A percentile compares a stretch with the other conserved stretches of the same genome.
These are phyloP conservation scores for Beta lomatogona DNA, from an alignment of 179 eudicot genomes.

Conservation along the genomic window DNA sequence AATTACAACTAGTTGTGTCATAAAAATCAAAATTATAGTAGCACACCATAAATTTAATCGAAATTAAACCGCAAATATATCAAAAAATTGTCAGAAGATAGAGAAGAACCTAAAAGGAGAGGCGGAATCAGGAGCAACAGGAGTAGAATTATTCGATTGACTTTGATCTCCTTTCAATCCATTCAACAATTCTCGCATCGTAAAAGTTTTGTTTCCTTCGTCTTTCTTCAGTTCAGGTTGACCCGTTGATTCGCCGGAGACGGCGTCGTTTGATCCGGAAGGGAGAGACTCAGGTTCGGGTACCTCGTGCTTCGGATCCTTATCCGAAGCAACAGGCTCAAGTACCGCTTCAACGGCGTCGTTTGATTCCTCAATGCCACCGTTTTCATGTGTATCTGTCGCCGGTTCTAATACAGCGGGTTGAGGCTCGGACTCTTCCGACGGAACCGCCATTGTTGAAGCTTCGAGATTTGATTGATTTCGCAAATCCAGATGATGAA, in stretches of 20 bases:
- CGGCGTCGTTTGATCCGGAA: constrained; percentile 19
- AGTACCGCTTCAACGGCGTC: constrained; percentile 20
- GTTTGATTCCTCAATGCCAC: constrained; percentile 20
- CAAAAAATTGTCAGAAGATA: background rate
- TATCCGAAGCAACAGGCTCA: constrained; percentile 23
- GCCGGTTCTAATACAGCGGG: constrained; percentile 13
- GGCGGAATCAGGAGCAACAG: constrained; percentile 27
- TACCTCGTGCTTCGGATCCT: constrained; percentile 30
- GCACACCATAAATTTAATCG: background rate
- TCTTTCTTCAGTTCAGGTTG: constrained; percentile 42
- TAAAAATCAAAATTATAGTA: background rate
- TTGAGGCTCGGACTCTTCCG: constrained; percentile 38
- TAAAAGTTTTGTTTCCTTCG: constrained; percentile 54
- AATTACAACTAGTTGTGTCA: constrained; percentile 1
- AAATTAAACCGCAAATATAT: background rate
- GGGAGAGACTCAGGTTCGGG: constrained; percentile 1
- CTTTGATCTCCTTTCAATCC: constrained; percentile 55
- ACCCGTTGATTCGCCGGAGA: background rate
- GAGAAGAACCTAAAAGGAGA: constrained; percentile 27
- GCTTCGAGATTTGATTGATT: constrained; percentile 9
- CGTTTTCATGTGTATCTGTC: constrained; percentile 27
- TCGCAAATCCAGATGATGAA: background rate
- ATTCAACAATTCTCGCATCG: constrained; percentile 76
- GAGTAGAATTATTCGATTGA: constrained; percentile 31
- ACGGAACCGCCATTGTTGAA: constrained; percentile 12